Base-by-base conservation (phyloP, 257 asterid genomes). In the Craterostigma plantagineum region DNA sequence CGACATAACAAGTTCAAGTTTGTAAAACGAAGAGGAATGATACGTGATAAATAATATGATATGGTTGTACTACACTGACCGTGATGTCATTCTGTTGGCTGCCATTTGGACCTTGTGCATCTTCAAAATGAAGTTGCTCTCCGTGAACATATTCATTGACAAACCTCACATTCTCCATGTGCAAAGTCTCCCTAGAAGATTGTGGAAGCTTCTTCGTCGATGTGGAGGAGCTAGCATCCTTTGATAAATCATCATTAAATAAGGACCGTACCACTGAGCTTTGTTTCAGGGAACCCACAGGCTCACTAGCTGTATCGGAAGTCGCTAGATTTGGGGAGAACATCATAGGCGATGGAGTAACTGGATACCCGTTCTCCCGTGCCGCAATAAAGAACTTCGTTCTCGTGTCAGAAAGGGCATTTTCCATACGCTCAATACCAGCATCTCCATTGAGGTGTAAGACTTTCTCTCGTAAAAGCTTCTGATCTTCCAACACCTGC, bases 111-210 rank as follows among this genome's bases (percentile, higher is more conserved):
- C 38, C 55, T 46, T 55, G 35, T 50, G 57, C 49, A 51, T 69
- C 77, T 34, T 62, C 58, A 43, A 62, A 72, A 27, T 53, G 50
- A 43, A 67, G 76, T 42, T 38, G 68, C 53, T 60, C 72, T 47
- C 95, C 99, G 45, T 90, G 99, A 47, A 79, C 69, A 60, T 73
- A 65, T 66, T 79, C 99, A 51, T 90, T 79, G 37, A 90, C 95
- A 54, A 90, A 72, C 56, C 71, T 58, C 44, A 68, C 79, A 67
- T 90, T 90, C 51, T 79, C 92, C 63, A 62, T 51, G 49, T 70
- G 76, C 77, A 59, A 53, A 54, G 63, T 66, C 55, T 66, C 65
- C 18, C 42, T 57, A 59, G 63, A 44, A 45, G 36, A 47, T 30
- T 44, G n/a, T n/a, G n/a, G 62, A 18, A 43, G 38, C 16, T 49